Evolutionary conservation across 2,329 filamentous ascomycete species (phyloP).

Genomic region (Talaromyces albobiverticillius): DNA sequence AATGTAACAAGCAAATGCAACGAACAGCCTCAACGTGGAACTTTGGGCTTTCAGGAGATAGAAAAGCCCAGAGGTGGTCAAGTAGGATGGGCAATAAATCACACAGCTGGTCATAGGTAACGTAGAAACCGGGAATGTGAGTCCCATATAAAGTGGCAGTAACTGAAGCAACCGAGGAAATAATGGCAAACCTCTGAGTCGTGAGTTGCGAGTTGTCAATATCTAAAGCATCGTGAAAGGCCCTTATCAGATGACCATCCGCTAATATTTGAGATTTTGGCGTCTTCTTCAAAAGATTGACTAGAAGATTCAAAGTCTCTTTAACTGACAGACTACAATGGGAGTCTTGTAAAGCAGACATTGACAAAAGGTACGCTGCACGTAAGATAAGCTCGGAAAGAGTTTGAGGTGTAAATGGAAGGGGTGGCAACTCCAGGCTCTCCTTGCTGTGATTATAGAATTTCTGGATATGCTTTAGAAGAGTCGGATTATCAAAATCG

Average conservation of each 20-base stretch:
- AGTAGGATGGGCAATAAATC: conserved; percentile 66
- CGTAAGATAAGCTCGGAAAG: conserved; percentile 63
- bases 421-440: conserved; percentile 60
- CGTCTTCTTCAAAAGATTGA: conserved; percentile 45
- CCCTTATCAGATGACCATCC: conserved; percentile 33
- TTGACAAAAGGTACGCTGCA: conserved; percentile 48
- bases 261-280: conserved; percentile 34
- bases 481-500: conserved; percentile 30
- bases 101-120: conserved; percentile 51
- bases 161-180: conserved; percentile 50
- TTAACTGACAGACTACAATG: conserved; percentile 47
- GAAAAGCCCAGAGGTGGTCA: conserved; percentile 70
- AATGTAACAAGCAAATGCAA: conserved; percentile 81
- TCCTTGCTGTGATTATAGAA: conserved; percentile 72
- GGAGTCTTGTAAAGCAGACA: conserved; percentile 28
- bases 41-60: conserved; percentile 81
- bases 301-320: conserved; percentile 58
- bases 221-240: conserved; percentile 28
- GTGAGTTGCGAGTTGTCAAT: conserved; percentile 21
- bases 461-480: conserved; percentile 59
- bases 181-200: conserved; percentile 32
- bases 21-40: conserved; percentile 92
- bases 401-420: conserved; percentile 57
- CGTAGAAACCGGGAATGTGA: conserved; percentile 33
- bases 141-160: conserved; percentile 37